A percentile compares a stretch with the other conserved stretches of the same genome.
phyloP scores from a whole-genome alignment of 768 basidiomycete species.

The Hygrophoropsis aurantiaca region DNA sequence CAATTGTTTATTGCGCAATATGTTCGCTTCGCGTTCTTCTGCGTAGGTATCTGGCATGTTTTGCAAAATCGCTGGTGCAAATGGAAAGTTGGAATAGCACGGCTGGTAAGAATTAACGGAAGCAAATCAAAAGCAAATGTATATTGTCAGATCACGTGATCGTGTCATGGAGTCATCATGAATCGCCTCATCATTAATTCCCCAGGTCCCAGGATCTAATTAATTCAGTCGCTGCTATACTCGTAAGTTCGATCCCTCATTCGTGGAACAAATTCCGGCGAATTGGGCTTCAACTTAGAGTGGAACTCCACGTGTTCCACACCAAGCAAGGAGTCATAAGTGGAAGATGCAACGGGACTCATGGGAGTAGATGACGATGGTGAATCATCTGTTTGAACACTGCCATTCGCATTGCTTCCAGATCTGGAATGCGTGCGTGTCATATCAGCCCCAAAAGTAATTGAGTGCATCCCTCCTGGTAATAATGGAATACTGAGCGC shows the following conservation, averaged over 20 bases:
- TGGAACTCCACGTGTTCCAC: constrained; percentile 13
- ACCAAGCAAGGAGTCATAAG: too few relatives aligned
- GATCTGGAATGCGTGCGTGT: constrained; percentile 3
- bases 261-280: constrained; percentile 11
- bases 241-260: too few relatives aligned
- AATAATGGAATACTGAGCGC: background rate
- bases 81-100: too few relatives aligned
- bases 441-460: background rate
- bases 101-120: too few relatives aligned
- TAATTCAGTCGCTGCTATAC: too few relatives aligned
- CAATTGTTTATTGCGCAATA: constrained; percentile 43
- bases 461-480: constrained; percentile 3
- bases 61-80: too few relatives aligned
- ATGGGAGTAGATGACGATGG: constrained; percentile 1
- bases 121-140: too few relatives aligned
- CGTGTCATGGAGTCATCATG: too few relatives aligned
- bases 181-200: too few relatives aligned
- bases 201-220: too few relatives aligned
- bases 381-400: constrained; percentile 1
- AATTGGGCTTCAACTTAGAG: constrained; percentile 15
- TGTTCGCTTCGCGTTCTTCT: constrained; percentile 34
- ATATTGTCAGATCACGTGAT: too few relatives aligned
- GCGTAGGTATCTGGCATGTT: constrained; percentile 22
- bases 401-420: constrained; percentile 2
- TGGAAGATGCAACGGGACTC: background rate